Conservation (phyloP, 2,329 filamentous ascomycete genomes). For the Didymellaceae sp. region DNA sequence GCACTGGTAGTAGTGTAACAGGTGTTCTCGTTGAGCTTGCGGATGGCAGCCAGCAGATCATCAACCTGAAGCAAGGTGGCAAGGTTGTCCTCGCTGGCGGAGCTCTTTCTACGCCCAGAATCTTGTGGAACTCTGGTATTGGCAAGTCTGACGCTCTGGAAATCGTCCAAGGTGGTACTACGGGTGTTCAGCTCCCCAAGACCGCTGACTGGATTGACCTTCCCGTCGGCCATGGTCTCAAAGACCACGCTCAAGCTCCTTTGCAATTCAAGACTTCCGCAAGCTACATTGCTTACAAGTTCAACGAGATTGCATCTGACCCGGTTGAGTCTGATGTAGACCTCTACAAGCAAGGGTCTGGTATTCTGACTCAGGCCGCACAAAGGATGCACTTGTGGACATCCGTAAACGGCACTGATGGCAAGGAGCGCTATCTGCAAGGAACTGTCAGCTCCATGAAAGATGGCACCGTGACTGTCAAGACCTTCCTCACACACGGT, state of each 20-base stretch:
- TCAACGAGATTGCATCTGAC: constrained; percentile 32
- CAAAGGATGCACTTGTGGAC: constrained; percentile 31
- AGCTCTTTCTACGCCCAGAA: constrained; percentile 53
- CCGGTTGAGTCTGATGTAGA: constrained; percentile 8
- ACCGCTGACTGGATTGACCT: constrained; percentile 32
- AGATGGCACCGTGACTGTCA: constrained; percentile 24
- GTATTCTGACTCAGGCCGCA: constrained; percentile 13
- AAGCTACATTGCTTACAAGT: constrained; percentile 49
- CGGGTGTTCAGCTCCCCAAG: constrained; percentile 24
- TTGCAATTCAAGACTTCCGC: constrained; percentile 23
- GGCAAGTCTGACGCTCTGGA: constrained; percentile 33
- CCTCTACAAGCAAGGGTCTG: constrained; percentile 14
- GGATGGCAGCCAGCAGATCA: constrained; percentile 67
- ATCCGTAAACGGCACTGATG: constrained; percentile 46
- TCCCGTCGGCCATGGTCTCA: constrained; percentile 40
- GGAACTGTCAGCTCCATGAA: constrained; percentile 51
- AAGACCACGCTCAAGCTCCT: constrained; percentile 28
- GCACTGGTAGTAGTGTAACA: constrained; percentile 23
- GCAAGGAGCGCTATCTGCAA: constrained; percentile 38
- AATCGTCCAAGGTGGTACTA: constrained; percentile 24
- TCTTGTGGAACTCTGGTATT: constrained; percentile 38
- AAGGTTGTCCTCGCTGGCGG: constrained; percentile 61
- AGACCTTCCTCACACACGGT: constrained; percentile 30
- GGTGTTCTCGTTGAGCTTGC: constrained; percentile 29
- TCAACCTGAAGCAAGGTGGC: constrained; percentile 61